These are phyloP conservation scores for Asterophora parasitica DNA, from an alignment of 768 basidiomycete species.

Conservation along the genomic window DNA sequence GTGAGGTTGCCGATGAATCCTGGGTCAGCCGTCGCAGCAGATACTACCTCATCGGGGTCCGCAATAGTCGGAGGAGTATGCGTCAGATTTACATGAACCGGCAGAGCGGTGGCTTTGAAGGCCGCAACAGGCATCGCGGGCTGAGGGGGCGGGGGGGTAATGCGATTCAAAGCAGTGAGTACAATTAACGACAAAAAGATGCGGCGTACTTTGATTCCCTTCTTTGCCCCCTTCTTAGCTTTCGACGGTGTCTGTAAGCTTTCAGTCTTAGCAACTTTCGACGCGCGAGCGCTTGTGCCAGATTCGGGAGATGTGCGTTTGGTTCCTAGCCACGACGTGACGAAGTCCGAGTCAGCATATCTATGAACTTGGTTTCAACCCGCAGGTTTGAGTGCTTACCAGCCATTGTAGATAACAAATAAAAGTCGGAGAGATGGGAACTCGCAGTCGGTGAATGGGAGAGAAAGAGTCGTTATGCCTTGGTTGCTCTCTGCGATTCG, in stretches of 20 bases:
- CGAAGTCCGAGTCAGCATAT: not conserved
- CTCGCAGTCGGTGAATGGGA: not conserved
- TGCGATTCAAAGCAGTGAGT: slow-evolving; percentile 1
- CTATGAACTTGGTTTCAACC: not conserved
- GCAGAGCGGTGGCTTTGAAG: slow-evolving; percentile 64
- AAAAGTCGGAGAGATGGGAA: not conserved
- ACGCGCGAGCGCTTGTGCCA: slow-evolving; percentile 35
- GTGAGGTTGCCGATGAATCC: slow-evolving; percentile 57
- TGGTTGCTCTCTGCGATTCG: not conserved
- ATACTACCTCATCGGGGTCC: slow-evolving; percentile 32
- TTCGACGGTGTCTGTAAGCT: slow-evolving; percentile 24
- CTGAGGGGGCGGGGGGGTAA: slow-evolving; percentile 23
- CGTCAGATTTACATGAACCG: slow-evolving; percentile 61
- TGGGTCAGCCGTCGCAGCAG: slow-evolving; percentile 41
- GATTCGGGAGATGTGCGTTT: slow-evolving; percentile 43
- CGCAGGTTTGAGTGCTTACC: slow-evolving; percentile 3
- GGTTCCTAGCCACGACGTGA: slow-evolving; percentile 22
- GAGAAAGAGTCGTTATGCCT: not conserved
- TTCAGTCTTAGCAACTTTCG: slow-evolving; percentile 49
- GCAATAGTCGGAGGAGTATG: slow-evolving; percentile 45
- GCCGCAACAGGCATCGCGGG: slow-evolving; percentile 39
- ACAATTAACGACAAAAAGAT: slow-evolving; percentile 2
- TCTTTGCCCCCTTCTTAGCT: slow-evolving; percentile 33
- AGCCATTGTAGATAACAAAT: slow-evolving; percentile 8
- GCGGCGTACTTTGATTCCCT: slow-evolving; percentile 41